phyloP scores from a whole-genome alignment of 2,329 filamentous ascomycete genomes.

The Fragosphaeria purpurea region DNA sequence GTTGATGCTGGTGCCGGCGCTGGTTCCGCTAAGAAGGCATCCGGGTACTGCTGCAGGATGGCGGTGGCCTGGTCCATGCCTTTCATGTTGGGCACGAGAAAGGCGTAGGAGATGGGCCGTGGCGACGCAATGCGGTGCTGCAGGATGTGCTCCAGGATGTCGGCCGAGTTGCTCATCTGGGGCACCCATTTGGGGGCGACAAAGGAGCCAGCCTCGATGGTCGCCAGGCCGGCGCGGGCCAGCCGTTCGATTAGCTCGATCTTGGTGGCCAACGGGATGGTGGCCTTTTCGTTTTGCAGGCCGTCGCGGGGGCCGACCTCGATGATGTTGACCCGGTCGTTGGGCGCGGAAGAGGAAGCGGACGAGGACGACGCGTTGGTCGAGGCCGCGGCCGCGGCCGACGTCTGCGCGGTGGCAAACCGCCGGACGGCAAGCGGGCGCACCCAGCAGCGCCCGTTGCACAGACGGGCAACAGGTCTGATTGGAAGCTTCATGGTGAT shows the following conservation, averaged over 20 bases:
- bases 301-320: conserved; percentile 81
- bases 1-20: conserved; percentile 21
- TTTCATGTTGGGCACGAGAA: conserved; percentile 68
- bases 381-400: neutral
- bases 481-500: neutral
- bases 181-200: conserved; percentile 79
- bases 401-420: conserved; percentile 5
- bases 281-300: conserved; percentile 73
- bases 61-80: conserved; percentile 55
- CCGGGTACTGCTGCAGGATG: conserved; percentile 42
- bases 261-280: conserved; percentile 62
- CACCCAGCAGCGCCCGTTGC: neutral
- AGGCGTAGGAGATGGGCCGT: conserved; percentile 60
- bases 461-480: neutral
- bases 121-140: conserved; percentile 43
- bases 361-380: neutral
- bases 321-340: conserved; percentile 40
- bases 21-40: conserved; percentile 41
- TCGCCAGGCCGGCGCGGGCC: conserved; percentile 55
- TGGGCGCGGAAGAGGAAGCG: neutral
- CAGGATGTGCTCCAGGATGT: conserved; percentile 62
- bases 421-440: neutral
- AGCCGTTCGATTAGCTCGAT: conserved; percentile 64
- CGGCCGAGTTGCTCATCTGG: conserved; percentile 73
- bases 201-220: conserved; percentile 75